These are phyloP conservation scores for Scolecobasidium constrictum DNA, from an alignment of 2,329 filamentous ascomycete species.

Conservation along the genomic window DNA sequence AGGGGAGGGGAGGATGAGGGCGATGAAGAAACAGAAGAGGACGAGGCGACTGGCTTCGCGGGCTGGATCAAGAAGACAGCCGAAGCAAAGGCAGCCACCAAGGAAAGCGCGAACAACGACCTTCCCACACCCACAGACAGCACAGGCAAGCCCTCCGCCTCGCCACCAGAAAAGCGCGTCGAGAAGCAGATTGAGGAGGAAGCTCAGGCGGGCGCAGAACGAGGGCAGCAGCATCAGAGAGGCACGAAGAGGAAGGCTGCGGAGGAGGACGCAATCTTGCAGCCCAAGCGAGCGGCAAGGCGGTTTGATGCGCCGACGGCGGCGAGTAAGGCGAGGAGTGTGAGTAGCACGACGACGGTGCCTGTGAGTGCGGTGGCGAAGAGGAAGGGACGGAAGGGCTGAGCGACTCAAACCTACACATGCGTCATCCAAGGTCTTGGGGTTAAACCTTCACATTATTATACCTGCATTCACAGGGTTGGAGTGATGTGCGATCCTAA, in stretches of 20 bases:
- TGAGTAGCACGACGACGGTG: not conserved
- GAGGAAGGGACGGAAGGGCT: too few species aligned
- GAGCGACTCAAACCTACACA: too few species aligned
- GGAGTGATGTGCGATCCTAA: too few species aligned
- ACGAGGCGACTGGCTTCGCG: not conserved
- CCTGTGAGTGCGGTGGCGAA: too few species aligned
- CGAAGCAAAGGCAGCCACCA: not conserved
- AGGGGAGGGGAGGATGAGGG: conserved; percentile 3
- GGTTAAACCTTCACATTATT: too few species aligned
- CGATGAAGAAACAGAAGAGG: not conserved
- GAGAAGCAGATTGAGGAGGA: not conserved
- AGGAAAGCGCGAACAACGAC: not conserved
- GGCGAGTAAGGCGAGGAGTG: conserved; percentile 2
- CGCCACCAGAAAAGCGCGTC: conserved; percentile 5
- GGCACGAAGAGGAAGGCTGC: conserved; percentile 7
- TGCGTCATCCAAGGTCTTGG: too few species aligned
- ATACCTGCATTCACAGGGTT: too few species aligned
- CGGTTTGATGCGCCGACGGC: conserved; percentile 3
- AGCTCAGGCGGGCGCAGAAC: not conserved
- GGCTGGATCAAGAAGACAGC: conserved; percentile 1
- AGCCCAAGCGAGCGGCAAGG: not conserved
- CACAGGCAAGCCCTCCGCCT: not conserved
- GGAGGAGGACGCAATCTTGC: not conserved
- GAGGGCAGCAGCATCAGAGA: not conserved
- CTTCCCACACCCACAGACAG: not conserved